phyloP scores from a whole-genome alignment of 2,329 filamentous ascomycete species.

The Akanthomyces muscarius region DNA sequence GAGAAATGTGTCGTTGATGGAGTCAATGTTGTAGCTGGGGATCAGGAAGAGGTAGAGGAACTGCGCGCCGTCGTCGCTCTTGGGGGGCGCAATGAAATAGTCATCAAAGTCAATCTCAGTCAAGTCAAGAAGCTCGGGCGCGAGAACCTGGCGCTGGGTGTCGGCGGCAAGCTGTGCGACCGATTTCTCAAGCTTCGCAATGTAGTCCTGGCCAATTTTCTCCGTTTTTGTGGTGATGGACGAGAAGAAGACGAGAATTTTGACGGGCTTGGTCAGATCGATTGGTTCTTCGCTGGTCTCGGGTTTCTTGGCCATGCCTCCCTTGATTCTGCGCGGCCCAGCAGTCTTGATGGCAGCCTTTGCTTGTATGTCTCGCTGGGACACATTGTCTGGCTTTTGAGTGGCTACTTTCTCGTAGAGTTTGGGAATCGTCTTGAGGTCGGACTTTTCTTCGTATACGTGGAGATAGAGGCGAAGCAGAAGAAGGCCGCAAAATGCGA shows the following conservation, averaged over 20 bases:
- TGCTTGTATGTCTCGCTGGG: constrained; percentile 16
- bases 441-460: constrained; percentile 30
- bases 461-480: constrained; percentile 42
- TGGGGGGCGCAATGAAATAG: constrained; percentile 77
- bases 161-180: constrained; percentile 46
- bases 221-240: constrained; percentile 83
- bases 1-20: constrained; percentile 81
- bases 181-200: constrained; percentile 48
- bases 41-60: constrained; percentile 81
- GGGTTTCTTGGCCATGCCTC: constrained; percentile 34
- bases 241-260: constrained; percentile 82
- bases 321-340: constrained; percentile 49
- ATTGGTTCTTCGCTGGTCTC: constrained; percentile 24
- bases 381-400: constrained; percentile 4
- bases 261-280: constrained; percentile 48
- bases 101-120: constrained; percentile 89
- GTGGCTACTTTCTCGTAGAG: constrained; percentile 25
- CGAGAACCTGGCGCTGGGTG: constrained; percentile 39
- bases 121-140: constrained; percentile 69
- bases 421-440: constrained; percentile 36
- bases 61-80: constrained; percentile 50
- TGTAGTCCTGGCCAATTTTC: constrained; percentile 62
- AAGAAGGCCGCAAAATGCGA: constrained; percentile 35
- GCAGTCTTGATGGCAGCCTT: constrained; percentile 31
- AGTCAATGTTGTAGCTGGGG: constrained; percentile 94